phyloP scores from a whole-genome alignment of 1,284 basidiomycete genomes.

The Trametes versicolor region DNA sequence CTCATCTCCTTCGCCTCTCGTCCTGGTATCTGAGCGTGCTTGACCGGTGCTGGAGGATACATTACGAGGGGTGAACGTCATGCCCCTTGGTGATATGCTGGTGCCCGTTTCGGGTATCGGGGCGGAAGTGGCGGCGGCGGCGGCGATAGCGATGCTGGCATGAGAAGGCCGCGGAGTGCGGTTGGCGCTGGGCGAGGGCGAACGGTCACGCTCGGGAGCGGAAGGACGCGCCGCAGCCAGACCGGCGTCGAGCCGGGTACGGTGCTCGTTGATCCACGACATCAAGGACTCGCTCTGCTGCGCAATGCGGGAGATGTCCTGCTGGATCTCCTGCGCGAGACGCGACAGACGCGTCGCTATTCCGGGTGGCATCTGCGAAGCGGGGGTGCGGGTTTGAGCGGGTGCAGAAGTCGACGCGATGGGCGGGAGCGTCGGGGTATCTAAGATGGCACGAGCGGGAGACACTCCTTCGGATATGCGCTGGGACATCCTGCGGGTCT shows the following conservation, averaged over 20 bases:
- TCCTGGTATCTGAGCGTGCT: background rate
- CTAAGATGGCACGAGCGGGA: background rate
- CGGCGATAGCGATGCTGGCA: background rate
- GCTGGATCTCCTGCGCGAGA: slow-evolving; percentile 30
- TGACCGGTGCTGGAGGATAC: no score
- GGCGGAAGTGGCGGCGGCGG: background rate
- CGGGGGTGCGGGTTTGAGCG: background rate
- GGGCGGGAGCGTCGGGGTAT: background rate
- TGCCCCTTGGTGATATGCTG: no score
- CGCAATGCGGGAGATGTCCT: slow-evolving; percentile 32
- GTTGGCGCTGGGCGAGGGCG: slow-evolving; percentile 12
- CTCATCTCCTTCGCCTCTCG: background rate
- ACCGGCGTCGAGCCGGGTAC: slow-evolving; percentile 22
- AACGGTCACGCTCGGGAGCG: background rate
- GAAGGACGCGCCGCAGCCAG: background rate
- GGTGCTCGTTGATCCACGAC: slow-evolving; percentile 30
- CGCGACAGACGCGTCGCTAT: slow-evolving; percentile 30
- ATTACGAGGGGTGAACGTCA: no score
- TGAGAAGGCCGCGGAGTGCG: slow-evolving; percentile 10
- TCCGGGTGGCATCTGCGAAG: slow-evolving; percentile 17
- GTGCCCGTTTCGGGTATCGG: background rate
- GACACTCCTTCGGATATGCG: background rate
- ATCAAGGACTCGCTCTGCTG: slow-evolving; percentile 35
- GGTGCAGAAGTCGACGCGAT: background rate
- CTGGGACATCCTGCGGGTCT: background rate